Evolutionary conservation across 2,329 filamentous ascomycete species (phyloP).

Genomic region (Calonectria pauciramosa): DNA sequence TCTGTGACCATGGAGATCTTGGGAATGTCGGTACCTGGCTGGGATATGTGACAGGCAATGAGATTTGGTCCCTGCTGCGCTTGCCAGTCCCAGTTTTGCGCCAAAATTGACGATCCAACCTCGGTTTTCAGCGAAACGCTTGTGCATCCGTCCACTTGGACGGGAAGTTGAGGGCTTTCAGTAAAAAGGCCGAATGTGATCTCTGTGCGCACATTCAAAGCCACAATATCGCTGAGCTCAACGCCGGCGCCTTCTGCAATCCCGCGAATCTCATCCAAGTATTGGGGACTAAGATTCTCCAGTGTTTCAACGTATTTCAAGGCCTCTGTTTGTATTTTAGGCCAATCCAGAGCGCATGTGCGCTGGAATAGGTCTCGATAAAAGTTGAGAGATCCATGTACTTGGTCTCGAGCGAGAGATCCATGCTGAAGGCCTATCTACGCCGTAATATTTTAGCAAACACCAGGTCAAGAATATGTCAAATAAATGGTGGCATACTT

Average conservation of each 20-base stretch:
- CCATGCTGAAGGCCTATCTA: not conserved
- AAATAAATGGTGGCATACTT: not conserved
- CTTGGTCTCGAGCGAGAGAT: constrained; percentile 1
- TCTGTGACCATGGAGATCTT: constrained; percentile 70
- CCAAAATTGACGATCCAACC: constrained; percentile 52
- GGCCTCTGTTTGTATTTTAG: constrained; percentile 28
- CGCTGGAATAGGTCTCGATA: constrained; percentile 31
- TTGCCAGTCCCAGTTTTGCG: constrained; percentile 74
- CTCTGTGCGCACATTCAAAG: constrained; percentile 60
- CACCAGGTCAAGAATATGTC: no score
- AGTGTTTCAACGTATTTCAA: constrained; percentile 29
- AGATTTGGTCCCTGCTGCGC: constrained; percentile 65
- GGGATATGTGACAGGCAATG: constrained; percentile 52
- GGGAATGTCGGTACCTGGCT: constrained; percentile 54
- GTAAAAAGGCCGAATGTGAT: constrained; percentile 64
- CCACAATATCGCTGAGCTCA: constrained; percentile 65
- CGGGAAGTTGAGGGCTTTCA: constrained; percentile 4
- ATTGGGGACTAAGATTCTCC: constrained; percentile 12
- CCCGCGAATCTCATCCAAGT: constrained; percentile 59
- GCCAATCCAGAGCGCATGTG: constrained; percentile 38
- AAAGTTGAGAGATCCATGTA: constrained; percentile 33
- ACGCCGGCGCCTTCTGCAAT: constrained; percentile 65
- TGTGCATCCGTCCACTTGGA: constrained; percentile 67
- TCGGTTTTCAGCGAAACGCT: constrained; percentile 60
- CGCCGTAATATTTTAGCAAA: not conserved